Evolutionary conservation across 768 basidiomycete genomes (phyloP).

Genomic region (Lentinula sp.): DNA sequence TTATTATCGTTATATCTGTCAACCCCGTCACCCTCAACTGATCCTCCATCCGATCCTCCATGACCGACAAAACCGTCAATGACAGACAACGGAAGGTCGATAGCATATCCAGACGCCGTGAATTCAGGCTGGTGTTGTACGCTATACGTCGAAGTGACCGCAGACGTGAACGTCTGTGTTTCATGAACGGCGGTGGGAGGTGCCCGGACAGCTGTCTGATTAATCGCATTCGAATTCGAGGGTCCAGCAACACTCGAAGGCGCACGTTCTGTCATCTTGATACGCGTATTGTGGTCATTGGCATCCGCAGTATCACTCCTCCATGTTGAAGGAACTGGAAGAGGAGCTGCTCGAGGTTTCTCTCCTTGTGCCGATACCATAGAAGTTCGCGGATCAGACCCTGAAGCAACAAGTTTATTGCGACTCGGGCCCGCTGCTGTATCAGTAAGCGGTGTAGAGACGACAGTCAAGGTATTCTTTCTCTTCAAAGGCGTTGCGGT

Average conservation of each 20-base stretch:
- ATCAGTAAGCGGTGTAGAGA: background rate
- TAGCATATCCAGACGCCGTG: slow-evolving; percentile 2
- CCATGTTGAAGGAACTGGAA: background rate
- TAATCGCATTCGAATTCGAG: background rate
- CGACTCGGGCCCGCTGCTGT: background rate
- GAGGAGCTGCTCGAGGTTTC: background rate
- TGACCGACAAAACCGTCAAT: slow-evolving; percentile 1
- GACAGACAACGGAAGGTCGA: background rate
- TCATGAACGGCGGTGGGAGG: background rate
- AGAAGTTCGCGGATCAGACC: background rate
- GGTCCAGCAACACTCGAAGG: background rate
- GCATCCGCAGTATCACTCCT: too few relatives aligned
- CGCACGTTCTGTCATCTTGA: background rate
- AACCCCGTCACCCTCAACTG: background rate
- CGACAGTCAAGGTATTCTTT: background rate
- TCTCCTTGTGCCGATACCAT: background rate
- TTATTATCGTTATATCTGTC: too few relatives aligned
- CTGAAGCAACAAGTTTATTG: background rate
- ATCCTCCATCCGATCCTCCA: background rate
- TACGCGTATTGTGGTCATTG: background rate
- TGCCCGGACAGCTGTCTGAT: background rate
- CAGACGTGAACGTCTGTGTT: background rate
- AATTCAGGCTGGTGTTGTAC: slow-evolving; percentile 2
- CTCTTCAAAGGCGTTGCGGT: background rate
- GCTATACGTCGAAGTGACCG: background rate